phyloP scores from a whole-genome alignment of 148 eudicot species.

The Dianthus caryophyllus region DNA sequence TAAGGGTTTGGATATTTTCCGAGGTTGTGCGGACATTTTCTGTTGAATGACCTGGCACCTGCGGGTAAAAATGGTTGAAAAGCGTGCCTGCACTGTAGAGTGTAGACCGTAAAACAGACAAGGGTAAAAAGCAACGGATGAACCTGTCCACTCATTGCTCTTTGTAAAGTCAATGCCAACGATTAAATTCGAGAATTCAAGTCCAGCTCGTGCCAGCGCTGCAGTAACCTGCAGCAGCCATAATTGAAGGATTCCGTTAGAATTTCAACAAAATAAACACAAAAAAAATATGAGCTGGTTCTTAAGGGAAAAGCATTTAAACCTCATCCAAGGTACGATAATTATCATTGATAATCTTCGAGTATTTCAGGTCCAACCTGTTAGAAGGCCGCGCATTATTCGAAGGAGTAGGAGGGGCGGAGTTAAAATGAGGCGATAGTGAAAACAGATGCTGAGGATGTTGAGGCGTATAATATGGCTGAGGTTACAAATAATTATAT shows the following conservation, averaged over 20 bases:
- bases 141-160: conserved; percentile 99
- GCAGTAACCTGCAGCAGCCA: conserved; percentile 94
- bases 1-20: conserved; percentile 72
- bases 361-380: conserved; percentile 68
- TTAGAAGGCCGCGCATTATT: conserved; percentile 35
- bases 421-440: conserved; percentile 19
- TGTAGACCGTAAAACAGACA: background rate
- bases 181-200: conserved; percentile 94
- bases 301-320: background rate
- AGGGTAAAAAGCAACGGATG: conserved; percentile 9
- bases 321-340: conserved; percentile 92
- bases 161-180: conserved; percentile 98
- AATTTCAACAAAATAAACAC: too few relatives aligned
- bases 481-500: conserved; percentile 24
- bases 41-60: conserved; percentile 79
- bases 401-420: conserved; percentile 16
- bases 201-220: conserved; percentile 87
- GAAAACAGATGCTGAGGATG: conserved; percentile 37
- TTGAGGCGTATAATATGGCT: conserved; percentile 28
- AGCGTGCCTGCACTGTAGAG: too few relatives aligned
- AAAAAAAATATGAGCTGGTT: background rate
- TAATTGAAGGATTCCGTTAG: too few relatives aligned
- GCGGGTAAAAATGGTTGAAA: conserved; percentile 3
- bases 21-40: conserved; percentile 81
- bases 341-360: conserved; percentile 84